Evolutionary conservation across 1,284 basidiomycete genomes (phyloP).

Genomic region (Heterobasidion irregulare): DNA sequence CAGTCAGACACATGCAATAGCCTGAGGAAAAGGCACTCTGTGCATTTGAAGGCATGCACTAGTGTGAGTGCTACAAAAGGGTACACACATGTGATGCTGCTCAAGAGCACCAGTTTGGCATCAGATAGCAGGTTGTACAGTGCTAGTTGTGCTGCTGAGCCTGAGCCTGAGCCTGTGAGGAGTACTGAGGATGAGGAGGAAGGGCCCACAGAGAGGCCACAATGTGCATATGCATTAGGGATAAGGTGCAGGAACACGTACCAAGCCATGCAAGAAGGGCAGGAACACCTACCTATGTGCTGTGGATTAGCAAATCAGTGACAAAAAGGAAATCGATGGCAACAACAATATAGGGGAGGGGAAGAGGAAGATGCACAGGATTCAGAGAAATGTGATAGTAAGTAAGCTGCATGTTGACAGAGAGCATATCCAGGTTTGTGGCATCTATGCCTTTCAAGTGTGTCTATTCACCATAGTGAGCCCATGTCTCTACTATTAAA

Average conservation of each 20-base stretch:
- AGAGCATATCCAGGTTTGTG: slow-evolving; percentile 13
- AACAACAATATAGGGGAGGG: slow-evolving; percentile 23
- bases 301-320: no score
- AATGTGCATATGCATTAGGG: no score
- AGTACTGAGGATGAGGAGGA: slow-evolving; percentile 9
- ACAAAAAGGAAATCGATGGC: no score
- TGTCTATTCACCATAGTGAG: no score
- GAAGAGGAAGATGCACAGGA: slow-evolving; percentile 40
- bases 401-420: slow-evolving; percentile 17
- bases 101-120: slow-evolving; percentile 2
- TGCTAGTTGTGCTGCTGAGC: not conserved
- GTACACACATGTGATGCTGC: slow-evolving; percentile 14
- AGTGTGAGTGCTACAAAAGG: slow-evolving; percentile 34
- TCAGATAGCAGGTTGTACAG: not conserved
- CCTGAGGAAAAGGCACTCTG: slow-evolving; percentile 34
- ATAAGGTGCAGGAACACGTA: no score
- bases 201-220: slow-evolving; percentile 15
- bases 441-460: no score
- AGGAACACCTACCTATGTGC: no score
- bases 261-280: no score
- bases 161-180: not conserved
- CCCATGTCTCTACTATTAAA: no score
- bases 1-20: slow-evolving; percentile 37
- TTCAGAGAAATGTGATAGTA: slow-evolving; percentile 37
- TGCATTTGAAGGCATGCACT: slow-evolving; percentile 52